Evolutionary conservation across 176 grass and related monocot genomes (phyloP).

Genomic region (Poa annua): DNA sequence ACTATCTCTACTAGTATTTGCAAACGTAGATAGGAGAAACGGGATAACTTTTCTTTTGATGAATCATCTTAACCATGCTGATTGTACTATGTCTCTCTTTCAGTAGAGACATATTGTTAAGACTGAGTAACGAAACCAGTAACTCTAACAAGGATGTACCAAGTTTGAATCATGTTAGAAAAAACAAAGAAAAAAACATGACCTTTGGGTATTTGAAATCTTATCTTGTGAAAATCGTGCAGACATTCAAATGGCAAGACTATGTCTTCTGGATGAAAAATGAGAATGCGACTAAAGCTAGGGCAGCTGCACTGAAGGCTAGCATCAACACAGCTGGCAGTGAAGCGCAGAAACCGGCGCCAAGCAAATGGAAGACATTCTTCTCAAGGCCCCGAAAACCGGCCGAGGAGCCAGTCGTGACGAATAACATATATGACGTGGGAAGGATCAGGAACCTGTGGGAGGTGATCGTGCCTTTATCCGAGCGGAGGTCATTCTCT

Average conservation of each 20-base stretch:
- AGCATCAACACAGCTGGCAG: constrained; percentile 42
- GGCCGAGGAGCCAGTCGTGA: constrained; percentile 56
- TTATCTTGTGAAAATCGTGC: constrained; percentile 7
- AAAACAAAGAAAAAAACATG: not conserved
- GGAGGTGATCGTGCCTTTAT: constrained; percentile 82
- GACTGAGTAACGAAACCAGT: not conserved
- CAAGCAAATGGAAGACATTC: constrained; percentile 79
- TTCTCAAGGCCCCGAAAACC: constrained; percentile 49
- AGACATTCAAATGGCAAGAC: constrained; percentile 99
- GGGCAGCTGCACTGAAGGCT: constrained; percentile 52
- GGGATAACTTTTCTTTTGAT: not conserved
- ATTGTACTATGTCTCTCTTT: not conserved
- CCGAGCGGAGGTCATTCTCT: constrained; percentile 62
- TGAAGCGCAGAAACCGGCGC: constrained; percentile 32
- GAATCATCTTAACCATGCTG: not conserved
- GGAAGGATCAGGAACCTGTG: constrained; percentile 74
- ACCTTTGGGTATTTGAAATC: not conserved
- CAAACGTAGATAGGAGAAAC: not conserved
- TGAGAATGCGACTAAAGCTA: constrained; percentile 66
- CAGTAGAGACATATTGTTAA: not conserved
- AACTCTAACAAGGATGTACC: not conserved
- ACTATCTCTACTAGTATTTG: not conserved
- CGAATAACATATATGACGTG: constrained; percentile 82
- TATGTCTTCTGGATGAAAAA: constrained; percentile 90
- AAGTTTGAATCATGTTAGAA: constrained; percentile 21